Evolutionary conservation across 495 filamentous ascomycete species (phyloP), one percentile per base, ranked within the genome.

Genomic region (Copromyces sp.): DNA sequence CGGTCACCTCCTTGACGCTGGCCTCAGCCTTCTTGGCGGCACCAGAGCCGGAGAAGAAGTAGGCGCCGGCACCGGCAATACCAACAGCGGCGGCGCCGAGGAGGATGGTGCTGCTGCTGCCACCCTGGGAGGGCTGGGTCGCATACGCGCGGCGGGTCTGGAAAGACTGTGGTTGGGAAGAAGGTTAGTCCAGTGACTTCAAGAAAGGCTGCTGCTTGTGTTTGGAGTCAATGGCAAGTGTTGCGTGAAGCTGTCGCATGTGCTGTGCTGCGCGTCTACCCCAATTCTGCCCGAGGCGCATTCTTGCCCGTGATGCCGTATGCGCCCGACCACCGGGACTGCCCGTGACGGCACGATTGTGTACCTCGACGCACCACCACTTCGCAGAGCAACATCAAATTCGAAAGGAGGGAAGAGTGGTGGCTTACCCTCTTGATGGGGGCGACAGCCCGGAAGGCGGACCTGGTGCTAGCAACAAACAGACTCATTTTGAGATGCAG

Each of bases 31-130:
- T 84, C 61, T 87, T 86, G 37, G 82, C 79, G 3, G 81, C 77
- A 16, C 86, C 81, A 9, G 87, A 77, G 70, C 76, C 77, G 7
- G 87, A 74, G 72, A 85, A 77, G 80, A 83, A 87, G 79, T 85
- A 89, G 79, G 86, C 88, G 44, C 80, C 85, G 47, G 77, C 89
- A 39, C 81, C 86, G n/a, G 78, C 86, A 16, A 84, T 71, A 65
- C 81, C 81, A 45, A 71, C 75, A 9, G 78, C 83, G 68, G 78
- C 76, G 9, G 79, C 78, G 68, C 81, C 73, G 76, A 85, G 85
- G 73, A 87, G 78, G 42, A 84, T 68, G 16, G 78, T 79, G 74
- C 84, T 87, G 71, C 35, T 76, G 71, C 35, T 76, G 73, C 82
- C 76, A 69, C 76, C 78, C 39, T 79, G 79, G 72, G 76, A 72